Evolutionary conservation across 768 basidiomycete species (phyloP).

Genomic region (Kwoniella shandongensis): DNA sequence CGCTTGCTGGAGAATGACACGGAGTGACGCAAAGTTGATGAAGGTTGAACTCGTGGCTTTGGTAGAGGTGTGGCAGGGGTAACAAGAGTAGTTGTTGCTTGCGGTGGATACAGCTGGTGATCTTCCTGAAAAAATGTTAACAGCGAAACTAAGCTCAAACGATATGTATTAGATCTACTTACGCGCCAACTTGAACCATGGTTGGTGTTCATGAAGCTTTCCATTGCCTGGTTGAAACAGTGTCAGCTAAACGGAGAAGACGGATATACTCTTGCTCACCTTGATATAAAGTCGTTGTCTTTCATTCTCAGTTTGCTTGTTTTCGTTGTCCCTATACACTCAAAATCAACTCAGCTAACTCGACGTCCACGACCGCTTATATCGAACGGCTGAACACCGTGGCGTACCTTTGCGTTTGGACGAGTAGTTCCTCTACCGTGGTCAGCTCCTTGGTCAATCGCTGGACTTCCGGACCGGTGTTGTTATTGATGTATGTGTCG

Average conservation of each 20-base stretch:
- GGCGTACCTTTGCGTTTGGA: constrained; percentile 13
- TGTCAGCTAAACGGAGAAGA: neutral
- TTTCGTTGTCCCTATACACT: constrained; percentile 26
- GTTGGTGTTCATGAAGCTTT: constrained; percentile 14
- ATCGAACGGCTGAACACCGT: too few species aligned
- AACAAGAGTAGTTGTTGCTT: neutral
- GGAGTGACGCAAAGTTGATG: constrained; percentile 23
- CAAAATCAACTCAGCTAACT: neutral
- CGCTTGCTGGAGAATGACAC: constrained; percentile 17
- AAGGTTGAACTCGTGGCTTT: constrained; percentile 1
- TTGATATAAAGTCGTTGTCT: constrained; percentile 28
- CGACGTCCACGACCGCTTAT: too few species aligned
- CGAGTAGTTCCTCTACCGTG: constrained; percentile 17
- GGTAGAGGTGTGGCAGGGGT: constrained; percentile 27
- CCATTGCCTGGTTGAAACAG: constrained; percentile 7
- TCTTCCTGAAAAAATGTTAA: constrained; percentile 1
- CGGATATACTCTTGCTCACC: constrained; percentile 6
- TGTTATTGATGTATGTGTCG: constrained; percentile 9
- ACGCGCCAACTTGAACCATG: constrained; percentile 24
- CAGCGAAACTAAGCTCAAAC: too few species aligned
- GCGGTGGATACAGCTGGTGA: constrained; percentile 12
- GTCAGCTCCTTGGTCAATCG: constrained; percentile 13
- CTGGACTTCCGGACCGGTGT: constrained; percentile 12
- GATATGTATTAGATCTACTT: too few species aligned
- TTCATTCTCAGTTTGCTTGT: constrained; percentile 24